Evolutionary conservation across 2,329 filamentous ascomycete species (phyloP), one percentile per base, ranked within the genome.

Genomic region (Fusarium albosuccineum): DNA sequence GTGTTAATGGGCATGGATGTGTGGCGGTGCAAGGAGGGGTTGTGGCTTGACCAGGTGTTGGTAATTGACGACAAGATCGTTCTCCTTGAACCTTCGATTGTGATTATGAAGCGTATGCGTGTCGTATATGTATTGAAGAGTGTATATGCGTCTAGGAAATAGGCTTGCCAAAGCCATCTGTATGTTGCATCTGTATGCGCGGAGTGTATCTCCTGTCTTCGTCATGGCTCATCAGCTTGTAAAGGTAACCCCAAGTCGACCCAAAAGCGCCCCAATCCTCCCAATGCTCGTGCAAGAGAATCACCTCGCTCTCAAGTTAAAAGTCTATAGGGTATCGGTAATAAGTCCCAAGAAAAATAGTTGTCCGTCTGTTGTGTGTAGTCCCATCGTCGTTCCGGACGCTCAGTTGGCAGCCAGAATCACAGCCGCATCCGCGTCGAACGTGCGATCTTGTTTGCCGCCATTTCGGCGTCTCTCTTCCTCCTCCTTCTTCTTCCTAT

Each of bases 391-490:
- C 9, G 14, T 50, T 13, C 48, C 41, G 3, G 33, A 17, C 7
- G 14, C 33, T 77, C 65, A 89, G 69, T 85, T 89, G 16, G 87
- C 87, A 17, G 87, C 82, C 60, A 89, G 68, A 44, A 89, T 88
- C 67, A 85, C 85, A 2, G 85, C 86, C 7, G 85, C 86, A 45
- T 87, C 85, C 3, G 85, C 81, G 14, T 83, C 79, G 3, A 79
- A 75, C 49, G 80, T 80, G 56, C 80, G 79, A 56, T 87, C 82
- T 56, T 79, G 78, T 70, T 79, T 82, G 30, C 83, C 84, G 14
- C 79, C 79, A 30, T 81, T 81, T 61, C 74, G 79, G 68, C 76
- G 81, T 42, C 78, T 69, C 56, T 81, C 76, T 67, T 85, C 81
- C 39, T 82, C 82, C 65, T 81, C 78, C 53, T 78, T 80, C 59